These are phyloP conservation scores for Suhomyces faveliae DNA, from an alignment of 805 yeast species.

Conservation along the genomic window DNA sequence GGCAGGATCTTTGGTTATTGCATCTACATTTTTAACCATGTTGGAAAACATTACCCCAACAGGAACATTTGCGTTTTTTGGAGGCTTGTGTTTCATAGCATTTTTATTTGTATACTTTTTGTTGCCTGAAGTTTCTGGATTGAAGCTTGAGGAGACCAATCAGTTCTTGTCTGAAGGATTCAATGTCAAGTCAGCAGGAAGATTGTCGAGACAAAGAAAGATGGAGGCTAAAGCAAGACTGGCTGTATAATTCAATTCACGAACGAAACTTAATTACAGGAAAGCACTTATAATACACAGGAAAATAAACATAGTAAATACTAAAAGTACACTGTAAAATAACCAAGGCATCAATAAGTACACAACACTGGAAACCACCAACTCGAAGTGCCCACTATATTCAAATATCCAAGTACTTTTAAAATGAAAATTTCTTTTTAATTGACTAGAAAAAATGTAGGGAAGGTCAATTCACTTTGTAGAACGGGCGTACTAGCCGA, in stretches of 20 bases:
- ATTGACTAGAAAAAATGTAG: too few species aligned
- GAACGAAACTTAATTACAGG: not conserved
- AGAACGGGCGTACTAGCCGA: too few species aligned
- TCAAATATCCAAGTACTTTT: too few species aligned
- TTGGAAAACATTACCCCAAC: constrained; percentile 89
- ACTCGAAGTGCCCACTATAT: too few species aligned
- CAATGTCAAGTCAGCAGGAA: constrained; percentile 60
- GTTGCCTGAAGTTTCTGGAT: constrained; percentile 89
- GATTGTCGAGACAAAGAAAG: constrained; percentile 37
- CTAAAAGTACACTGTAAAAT: too few species aligned
- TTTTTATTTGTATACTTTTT: constrained; percentile 75
- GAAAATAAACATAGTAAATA: too few species aligned
- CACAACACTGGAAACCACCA: too few species aligned
- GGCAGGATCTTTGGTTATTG: constrained; percentile 90
- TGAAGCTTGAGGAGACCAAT: constrained; percentile 90
- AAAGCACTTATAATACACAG: not conserved
- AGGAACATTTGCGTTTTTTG: constrained; percentile 90
- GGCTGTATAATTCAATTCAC: constrained; percentile 1
- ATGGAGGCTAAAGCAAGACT: constrained; percentile 9
- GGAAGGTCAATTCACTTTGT: too few species aligned
- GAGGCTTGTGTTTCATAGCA: constrained; percentile 73
- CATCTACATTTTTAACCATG: constrained; percentile 93
- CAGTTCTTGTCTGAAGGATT: constrained; percentile 79
- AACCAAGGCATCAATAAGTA: too few species aligned
- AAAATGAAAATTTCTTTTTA: too few species aligned